Evolutionary conservation across 1,284 basidiomycete genomes (phyloP).

Genomic region (Phylloboletellus chloephorus): DNA sequence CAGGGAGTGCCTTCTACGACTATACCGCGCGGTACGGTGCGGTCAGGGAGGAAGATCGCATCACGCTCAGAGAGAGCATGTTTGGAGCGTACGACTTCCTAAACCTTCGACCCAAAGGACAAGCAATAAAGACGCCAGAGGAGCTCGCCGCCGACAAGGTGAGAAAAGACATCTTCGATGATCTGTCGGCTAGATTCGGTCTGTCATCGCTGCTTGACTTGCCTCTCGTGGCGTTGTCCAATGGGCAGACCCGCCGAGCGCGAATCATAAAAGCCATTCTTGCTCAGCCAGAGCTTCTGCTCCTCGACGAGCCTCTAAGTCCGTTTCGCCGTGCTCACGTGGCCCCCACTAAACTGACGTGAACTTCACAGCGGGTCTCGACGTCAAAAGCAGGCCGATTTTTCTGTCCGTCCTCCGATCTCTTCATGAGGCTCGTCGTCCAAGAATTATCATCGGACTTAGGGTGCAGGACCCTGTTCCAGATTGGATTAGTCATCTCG

Average conservation of each 20-base stretch:
- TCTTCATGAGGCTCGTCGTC: constrained; percentile 49
- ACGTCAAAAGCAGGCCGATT: constrained; percentile 52
- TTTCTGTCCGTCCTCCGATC: constrained; percentile 54
- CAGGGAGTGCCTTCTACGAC: constrained; percentile 80
- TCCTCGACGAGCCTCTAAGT: constrained; percentile 86
- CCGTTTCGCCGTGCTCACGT: constrained; percentile 21
- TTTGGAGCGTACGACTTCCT: constrained; percentile 45
- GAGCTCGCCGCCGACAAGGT: constrained; percentile 16
- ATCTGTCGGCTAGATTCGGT: constrained; percentile 48
- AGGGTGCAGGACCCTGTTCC: constrained; percentile 80
- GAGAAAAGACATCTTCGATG: constrained; percentile 41
- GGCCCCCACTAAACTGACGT: constrained; percentile 2
- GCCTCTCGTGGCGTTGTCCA: constrained; percentile 79
- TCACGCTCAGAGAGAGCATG: constrained; percentile 69
- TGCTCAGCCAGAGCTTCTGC: constrained; percentile 60
- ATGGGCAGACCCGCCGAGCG: constrained; percentile 88
- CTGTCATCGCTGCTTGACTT: constrained; percentile 66
- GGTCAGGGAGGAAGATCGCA: constrained; percentile 73
- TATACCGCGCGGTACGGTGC: constrained; percentile 88
- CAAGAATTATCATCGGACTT: constrained; percentile 74
- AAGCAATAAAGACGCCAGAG: constrained; percentile 17
- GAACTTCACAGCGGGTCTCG: constrained; percentile 61
- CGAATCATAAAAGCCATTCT: constrained; percentile 79
- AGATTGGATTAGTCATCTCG: constrained; percentile 76
- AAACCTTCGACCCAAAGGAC: constrained; percentile 26